Evolutionary conservation across 345 rosid species (phyloP).

Genomic region (Gossypium thurberi): DNA sequence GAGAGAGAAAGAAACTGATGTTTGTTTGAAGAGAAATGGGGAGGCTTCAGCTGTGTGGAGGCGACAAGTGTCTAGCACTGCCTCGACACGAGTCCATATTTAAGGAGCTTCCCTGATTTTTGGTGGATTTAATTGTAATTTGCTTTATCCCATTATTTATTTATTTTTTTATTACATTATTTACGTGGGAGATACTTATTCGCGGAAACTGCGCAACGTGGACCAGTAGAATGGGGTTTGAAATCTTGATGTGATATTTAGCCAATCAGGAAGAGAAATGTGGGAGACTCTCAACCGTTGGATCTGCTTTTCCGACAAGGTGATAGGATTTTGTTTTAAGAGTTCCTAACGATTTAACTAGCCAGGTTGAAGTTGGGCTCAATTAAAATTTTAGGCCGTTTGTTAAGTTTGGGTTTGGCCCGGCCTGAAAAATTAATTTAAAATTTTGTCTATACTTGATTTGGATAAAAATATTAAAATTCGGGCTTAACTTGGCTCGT

Average conservation of each 20-base stretch:
- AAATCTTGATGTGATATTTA: constrained; percentile 21
- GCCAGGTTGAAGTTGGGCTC: fast-evolving
- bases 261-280: constrained; percentile 31
- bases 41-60: constrained; percentile 25
- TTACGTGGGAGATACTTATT: constrained; percentile 26
- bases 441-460: fast-evolving
- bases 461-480: fast-evolving
- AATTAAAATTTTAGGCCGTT: no score
- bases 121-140: background rate
- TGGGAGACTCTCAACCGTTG: constrained; percentile 38
- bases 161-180: background rate
- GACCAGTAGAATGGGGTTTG: constrained; percentile 25
- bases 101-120: constrained; percentile 28
- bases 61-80: constrained; percentile 76
- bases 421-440: fast-evolving
- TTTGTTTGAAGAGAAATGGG: constrained; percentile 12
- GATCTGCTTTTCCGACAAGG: constrained; percentile 30
- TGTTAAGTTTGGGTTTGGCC: fast-evolving
- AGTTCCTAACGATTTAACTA: no score
- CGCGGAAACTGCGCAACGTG: constrained; percentile 41
- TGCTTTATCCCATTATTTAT: background rate
- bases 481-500: fast-evolving
- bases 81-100: constrained; percentile 62
- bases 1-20: constrained; percentile 23
- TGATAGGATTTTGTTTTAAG: background rate